These are phyloP conservation scores for Anethum foeniculum DNA, from an alignment of 140 eudicot genomes.

Conservation along the genomic window DNA sequence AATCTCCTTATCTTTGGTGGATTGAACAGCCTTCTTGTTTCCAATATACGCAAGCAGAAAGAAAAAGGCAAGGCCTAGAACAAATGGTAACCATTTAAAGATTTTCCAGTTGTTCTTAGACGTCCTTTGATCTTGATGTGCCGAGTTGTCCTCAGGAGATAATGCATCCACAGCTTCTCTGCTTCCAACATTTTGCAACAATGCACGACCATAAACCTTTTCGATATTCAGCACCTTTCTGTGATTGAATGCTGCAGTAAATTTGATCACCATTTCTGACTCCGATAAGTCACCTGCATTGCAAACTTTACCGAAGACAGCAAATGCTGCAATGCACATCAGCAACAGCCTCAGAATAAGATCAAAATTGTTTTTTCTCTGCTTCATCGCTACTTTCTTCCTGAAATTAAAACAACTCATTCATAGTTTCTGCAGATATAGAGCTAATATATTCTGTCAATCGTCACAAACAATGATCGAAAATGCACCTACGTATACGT, in stretches of 20 bases:
- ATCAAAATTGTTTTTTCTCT: conserved; percentile 3
- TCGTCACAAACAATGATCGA: not conserved
- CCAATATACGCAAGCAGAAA: conserved; percentile 21
- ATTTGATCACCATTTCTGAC: conserved; percentile 11
- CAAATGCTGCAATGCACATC: conserved; percentile 18
- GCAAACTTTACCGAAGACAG: conserved; percentile 18
- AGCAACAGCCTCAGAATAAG: conserved; percentile 12
- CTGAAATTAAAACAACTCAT: not conserved
- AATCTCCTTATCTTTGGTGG: conserved; percentile 15
- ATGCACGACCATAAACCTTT: conserved; percentile 1
- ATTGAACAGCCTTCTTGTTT: conserved; percentile 17
- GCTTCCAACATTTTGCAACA: not conserved
- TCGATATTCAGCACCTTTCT: conserved; percentile 18
- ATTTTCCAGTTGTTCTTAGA: not conserved
- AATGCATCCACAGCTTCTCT: not conserved
- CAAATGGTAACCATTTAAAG: conserved; percentile 19
- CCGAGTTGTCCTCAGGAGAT: not conserved
- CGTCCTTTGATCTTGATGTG: not conserved
- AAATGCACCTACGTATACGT: not conserved
- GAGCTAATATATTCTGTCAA: not conserved
- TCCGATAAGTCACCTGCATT: conserved; percentile 26
- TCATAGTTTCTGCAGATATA: not conserved
- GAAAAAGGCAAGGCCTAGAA: conserved; percentile 27
- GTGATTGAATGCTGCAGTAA: conserved; percentile 29
- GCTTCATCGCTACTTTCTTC: conserved; percentile 16